Evolutionary conservation across 257 asterid species (phyloP).

Genomic region (Agastache rugosa): DNA sequence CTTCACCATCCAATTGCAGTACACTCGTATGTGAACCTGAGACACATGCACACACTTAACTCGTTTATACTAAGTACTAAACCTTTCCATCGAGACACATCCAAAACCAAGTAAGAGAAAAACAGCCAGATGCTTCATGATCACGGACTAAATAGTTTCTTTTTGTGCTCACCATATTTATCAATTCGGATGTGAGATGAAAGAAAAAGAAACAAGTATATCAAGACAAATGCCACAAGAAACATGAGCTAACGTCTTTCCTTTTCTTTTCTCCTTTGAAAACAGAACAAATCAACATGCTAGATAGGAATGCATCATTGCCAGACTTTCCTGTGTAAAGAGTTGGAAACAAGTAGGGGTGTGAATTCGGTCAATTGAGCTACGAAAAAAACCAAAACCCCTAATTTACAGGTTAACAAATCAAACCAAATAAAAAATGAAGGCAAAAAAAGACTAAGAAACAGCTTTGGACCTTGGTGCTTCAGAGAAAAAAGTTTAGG

Average conservation of each 20-base stretch:
- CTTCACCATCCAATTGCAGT: neutral
- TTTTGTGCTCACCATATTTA: neutral
- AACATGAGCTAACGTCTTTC: neutral
- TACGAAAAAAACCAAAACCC: neutral
- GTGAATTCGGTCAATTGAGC: neutral
- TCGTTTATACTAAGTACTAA: neutral
- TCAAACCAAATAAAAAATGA: neutral
- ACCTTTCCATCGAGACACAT: neutral
- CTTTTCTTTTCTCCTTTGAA: neutral
- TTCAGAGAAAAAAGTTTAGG: too few species aligned
- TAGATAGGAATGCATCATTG: too few species aligned
- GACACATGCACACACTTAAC: slow-evolving; percentile 6
- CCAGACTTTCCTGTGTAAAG: too few species aligned
- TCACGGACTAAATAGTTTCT: neutral
- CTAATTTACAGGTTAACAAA: neutral
- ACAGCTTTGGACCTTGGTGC: neutral
- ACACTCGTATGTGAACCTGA: slow-evolving; percentile 26
- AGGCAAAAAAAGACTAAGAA: neutral
- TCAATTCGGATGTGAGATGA: neutral
- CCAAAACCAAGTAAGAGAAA: neutral
- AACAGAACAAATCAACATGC: neutral
- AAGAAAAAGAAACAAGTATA: neutral
- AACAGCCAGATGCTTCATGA: neutral
- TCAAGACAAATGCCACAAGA: neutral
- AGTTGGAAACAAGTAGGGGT: too few species aligned